Evolutionary conservation across 306 rosid genomes (phyloP), one percentile per base, ranked within the genome.

Genomic region (Begonia loranthoides): DNA sequence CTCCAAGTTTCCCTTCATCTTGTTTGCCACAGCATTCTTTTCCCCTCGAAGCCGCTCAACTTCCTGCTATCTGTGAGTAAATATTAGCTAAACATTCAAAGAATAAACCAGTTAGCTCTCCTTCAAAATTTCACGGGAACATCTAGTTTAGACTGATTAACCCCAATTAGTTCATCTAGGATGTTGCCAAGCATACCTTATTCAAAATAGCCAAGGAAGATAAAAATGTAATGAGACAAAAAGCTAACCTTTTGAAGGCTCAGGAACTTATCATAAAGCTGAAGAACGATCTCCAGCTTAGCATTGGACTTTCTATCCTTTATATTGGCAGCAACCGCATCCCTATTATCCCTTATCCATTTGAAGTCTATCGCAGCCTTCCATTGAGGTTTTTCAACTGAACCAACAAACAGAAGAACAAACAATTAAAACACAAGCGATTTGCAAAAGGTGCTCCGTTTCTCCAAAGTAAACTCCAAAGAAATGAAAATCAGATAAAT

Each of bases 1-100:
- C 45, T 86, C 99, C 62, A 90, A 53, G 76, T 90, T 80, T 49
- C 87, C 95, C 73, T 90, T 90, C 99, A 90, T 86, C 77, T 82
- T 86, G 74, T 70, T 90, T 16, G 99, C 99, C 34, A 90, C 93
- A 4, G 38, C 75, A 73, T 90, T 86, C 79, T 95, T 78, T 76
- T 86, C 94, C 41, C 71, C 87, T 2, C 99, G 92, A 60, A 90
- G 73, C 68, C 88, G 81, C 79, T 90, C 94, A 54, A 86, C 99
- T 74, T 90, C 99, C 99, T 90, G 97, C 71, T 76, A 62, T 70
- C 97, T 85, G 94, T 71, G 78, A 79, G 74, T 24, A 58, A 72
- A 69, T 76, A 66, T 78, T 85, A 85, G 88, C 86, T 75, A 77
- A 67, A 73, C 64, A 64, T 67, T 68, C 74, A 73, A 68, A 57